These are phyloP conservation scores for Phellinidium pouzarii DNA, from an alignment of 1,284 basidiomycete species.

Conservation along the genomic window DNA sequence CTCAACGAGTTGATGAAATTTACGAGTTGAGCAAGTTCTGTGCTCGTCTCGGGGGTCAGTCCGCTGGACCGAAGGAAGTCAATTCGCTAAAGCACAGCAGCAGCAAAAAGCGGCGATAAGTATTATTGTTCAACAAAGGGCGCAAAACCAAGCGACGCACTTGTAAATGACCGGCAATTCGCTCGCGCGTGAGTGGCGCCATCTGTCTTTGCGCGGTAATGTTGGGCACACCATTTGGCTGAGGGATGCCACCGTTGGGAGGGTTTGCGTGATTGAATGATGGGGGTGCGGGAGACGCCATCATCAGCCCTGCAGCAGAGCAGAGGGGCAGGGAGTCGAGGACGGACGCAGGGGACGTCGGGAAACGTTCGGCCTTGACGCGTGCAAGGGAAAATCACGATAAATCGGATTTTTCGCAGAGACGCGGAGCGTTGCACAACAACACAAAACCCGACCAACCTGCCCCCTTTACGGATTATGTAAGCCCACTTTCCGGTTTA, in stretches of 20 bases:
- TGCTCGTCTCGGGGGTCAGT: constrained; percentile 30
- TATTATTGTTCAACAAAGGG: not conserved
- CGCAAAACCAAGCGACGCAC: not conserved
- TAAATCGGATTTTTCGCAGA: not conserved
- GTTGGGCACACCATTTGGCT: constrained; percentile 13
- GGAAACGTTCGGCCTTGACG: constrained; percentile 1
- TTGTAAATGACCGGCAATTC: constrained; percentile 3
- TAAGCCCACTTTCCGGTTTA: no score
- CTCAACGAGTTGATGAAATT: constrained; percentile 27
- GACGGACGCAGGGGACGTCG: not conserved
- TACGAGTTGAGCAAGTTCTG: constrained; percentile 31
- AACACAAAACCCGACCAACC: no score
- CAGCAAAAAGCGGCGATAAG: not conserved
- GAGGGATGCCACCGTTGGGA: constrained; percentile 8
- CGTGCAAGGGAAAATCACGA: not conserved
- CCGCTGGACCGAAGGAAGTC: constrained; percentile 29
- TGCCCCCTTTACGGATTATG: no score
- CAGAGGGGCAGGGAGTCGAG: not conserved
- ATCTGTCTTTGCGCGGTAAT: constrained; percentile 5
- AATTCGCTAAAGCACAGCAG: constrained; percentile 27
- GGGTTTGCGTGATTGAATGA: constrained; percentile 7
- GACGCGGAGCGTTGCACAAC: not conserved
- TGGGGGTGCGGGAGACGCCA: constrained; percentile 16
- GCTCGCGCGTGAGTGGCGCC: constrained; percentile 11
- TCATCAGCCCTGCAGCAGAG: constrained; percentile 2